Conservation (phyloP, 495 filamentous ascomycete genomes). For the Articulospora tetracladia region DNA sequence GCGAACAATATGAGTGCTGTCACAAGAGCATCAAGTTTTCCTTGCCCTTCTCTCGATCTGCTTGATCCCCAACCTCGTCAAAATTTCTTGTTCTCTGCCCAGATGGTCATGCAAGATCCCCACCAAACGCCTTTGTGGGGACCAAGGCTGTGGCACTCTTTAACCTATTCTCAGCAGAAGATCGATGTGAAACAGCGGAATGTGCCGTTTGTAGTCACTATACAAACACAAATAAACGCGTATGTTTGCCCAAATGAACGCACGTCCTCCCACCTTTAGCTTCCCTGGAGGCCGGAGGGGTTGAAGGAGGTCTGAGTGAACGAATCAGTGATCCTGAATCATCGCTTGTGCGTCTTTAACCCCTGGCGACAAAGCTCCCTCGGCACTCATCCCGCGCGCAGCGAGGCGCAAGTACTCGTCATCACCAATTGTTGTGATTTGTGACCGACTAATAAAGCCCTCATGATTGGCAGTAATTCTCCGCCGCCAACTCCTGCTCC, state of each 20-base stretch:
- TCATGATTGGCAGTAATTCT: not conserved
- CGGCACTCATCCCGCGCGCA: not conserved
- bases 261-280: not conserved
- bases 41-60: too few species aligned
- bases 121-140: not conserved
- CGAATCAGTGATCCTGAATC: not conserved
- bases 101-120: not conserved
- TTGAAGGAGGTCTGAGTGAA: not conserved
- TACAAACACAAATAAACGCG: not conserved
- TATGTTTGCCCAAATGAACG: not conserved
- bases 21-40: too few species aligned
- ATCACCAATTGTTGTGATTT: not conserved
- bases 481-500: too few species aligned
- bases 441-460: not conserved
- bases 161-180: not conserved
- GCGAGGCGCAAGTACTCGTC: not conserved
- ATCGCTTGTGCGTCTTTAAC: not conserved
- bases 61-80: not conserved
- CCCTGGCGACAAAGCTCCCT: not conserved
- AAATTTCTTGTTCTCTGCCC: not conserved
- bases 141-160: not conserved
- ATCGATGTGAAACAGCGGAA: not conserved
- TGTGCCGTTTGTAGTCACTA: not conserved
- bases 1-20: too few species aligned
- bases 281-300: not conserved